Evolutionary conservation across 225 moss, liverwort and hornwort genomes (phyloP), one percentile per base, ranked within the genome.

Genomic region (Bryoerythrophyllum caledonicum): DNA sequence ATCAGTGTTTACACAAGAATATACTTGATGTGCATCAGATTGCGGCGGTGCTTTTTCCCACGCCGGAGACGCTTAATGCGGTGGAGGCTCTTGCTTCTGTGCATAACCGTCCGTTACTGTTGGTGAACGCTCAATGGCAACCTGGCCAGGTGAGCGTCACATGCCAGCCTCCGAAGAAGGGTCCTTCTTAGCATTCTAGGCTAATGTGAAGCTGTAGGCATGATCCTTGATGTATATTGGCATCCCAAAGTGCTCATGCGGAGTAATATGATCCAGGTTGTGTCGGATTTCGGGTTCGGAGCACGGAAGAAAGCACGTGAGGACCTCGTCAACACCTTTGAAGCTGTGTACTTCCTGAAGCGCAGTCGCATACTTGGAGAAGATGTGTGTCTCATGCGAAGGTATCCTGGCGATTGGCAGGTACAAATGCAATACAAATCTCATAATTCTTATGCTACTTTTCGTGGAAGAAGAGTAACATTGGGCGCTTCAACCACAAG

Each of bases 391-490:
- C 62, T 95, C 17, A 85, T 95, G 80, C 91, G 87, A 79, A 82
- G 93, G 23, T 93, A 95, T 73, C 95, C 95, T 60, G 88, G 95
- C 43, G 77, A 91, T 77, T 95, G 95, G 95, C 95, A 95, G 95
- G 93, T 90, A 84, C 55, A 57, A 52, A n/a, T 23, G 10, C 2
- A 68, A 55, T 10, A 67, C 25, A 10, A n/a, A n/a, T 37, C 10
- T 64, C 10, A 16, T 59, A 30, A 28, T 27, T 68, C 71, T 35
- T 0, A 6, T 38, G 52, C 60, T 70, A 23, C 34, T 34, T 27
- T 5, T 65, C 20, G 17, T 28, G 4, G 14, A 44, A 13, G 4
- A 44, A 44, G 14, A 44, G 14, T 44, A 44, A 14, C 44, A 44
- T 44, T 15, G 14, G 44, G 44, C 44, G 14, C 14, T 44, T 44